Base-by-base conservation (phyloP, 75 land plant genomes). In the Chamaecyparis obtusa region DNA sequence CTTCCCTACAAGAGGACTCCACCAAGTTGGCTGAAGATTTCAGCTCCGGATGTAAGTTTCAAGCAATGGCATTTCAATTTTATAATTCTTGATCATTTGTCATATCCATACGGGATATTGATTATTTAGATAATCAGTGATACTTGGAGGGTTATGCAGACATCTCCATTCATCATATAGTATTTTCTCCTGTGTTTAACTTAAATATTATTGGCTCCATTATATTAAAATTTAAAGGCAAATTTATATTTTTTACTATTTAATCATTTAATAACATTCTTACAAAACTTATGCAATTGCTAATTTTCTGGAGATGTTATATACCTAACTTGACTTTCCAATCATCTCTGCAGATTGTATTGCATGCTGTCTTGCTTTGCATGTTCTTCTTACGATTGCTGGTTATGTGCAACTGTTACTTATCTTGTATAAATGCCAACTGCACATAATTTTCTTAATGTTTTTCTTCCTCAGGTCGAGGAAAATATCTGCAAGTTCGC, bases 1-100 rank as follows among this genome's bases (percentile, higher is more conserved):
- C 81, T 97, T 89, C 99, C 99, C 9, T 97, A 97, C 94, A 97
- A 95, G 94, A 91, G 98, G 87, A 95, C 94, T 72, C 94, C 97
- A 0, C 99, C 97, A n/a, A 93, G 93, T 86, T 95, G 97, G 99
- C 93, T 96, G 80, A 97, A 96, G 91, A 93, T 90, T 86, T 90
- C 97, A 83, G 55, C 93, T 30, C 91, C 83, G 21, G 97, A 95
- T 80, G 96, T 96, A 69, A 90, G 91, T 75, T 74, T 32, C 33
- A 54, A 32, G 14, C 8, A 33, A 57, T 37, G 30, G 67, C 51
- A 7, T 80, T 39, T 80, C 11, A 41, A 27, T 21, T 44, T 44
- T 27, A 17, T 43, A 0, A 19, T 85, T 60, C 5, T 85, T 14
- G 27, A 85, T 19, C 2, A 9, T 54, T 84, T 84, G 24, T 32